Conservation (phyloP, 1,284 basidiomycete genomes). For the Malassezia psittaci region DNA sequence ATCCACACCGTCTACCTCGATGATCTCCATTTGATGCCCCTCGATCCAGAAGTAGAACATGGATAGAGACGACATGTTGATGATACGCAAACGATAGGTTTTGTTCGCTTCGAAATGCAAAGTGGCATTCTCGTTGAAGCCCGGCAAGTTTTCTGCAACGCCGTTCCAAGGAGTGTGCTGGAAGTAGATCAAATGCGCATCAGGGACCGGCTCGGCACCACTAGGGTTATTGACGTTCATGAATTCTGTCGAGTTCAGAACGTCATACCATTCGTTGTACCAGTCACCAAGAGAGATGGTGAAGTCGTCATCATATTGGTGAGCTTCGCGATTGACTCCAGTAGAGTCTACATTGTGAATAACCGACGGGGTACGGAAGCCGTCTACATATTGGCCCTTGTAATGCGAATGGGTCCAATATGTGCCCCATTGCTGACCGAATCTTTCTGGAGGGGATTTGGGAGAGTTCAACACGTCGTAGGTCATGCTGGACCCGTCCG, state of each 20-base stretch:
- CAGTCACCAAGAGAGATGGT: constrained; percentile 74
- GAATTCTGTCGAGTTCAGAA: constrained; percentile 52
- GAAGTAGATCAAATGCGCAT: constrained; percentile 74
- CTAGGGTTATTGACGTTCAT: constrained; percentile 55
- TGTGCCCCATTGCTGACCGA: constrained; percentile 56
- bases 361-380: constrained; percentile 66
- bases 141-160: constrained; percentile 44
- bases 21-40: constrained; percentile 75
- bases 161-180: constrained; percentile 54
- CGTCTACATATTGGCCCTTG: constrained; percentile 52
- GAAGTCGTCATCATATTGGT: constrained; percentile 80
- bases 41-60: constrained; percentile 57
- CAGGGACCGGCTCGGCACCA: constrained; percentile 48
- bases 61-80: constrained; percentile 59
- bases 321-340: constrained; percentile 24
- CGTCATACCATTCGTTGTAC: constrained; percentile 48
- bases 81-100: constrained; percentile 61
- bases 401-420: constrained; percentile 58
- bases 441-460: constrained; percentile 53
- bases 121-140: constrained; percentile 67
- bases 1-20: constrained; percentile 61
- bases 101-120: constrained; percentile 59
- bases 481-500: constrained; percentile 61
- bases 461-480: constrained; percentile 64
- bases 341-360: constrained; percentile 51